Evolutionary conservation across 1,284 basidiomycete genomes (phyloP).

Genomic region (Boletus semigastroideus): DNA sequence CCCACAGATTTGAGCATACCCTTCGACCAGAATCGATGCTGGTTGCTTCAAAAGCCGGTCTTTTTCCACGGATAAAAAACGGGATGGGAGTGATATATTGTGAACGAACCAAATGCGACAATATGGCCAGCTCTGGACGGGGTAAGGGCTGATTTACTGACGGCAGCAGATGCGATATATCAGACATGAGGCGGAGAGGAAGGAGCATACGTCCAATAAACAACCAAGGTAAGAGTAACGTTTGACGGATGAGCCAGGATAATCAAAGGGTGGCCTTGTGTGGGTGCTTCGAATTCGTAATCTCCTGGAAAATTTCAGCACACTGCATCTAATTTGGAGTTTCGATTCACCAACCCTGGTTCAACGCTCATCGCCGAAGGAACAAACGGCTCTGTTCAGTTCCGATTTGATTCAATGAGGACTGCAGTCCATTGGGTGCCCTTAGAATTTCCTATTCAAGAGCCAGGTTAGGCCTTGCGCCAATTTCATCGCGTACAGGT

Average conservation of each 20-base stretch:
- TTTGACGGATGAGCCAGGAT: neutral
- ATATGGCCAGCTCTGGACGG: neutral
- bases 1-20: neutral
- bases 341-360: neutral
- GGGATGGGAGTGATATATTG: neutral
- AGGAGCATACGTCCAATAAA: neutral
- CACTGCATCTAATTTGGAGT: neutral
- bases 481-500: too few relatives aligned
- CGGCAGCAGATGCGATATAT: neutral
- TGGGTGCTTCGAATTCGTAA: neutral
- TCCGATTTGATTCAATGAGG: neutral
- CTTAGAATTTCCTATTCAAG: too few relatives aligned
- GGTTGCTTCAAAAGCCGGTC: neutral
- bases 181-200: neutral
- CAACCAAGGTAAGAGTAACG: neutral
- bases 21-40: neutral
- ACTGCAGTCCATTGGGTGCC: neutral
- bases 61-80: neutral
- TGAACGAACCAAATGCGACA: neutral
- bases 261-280: neutral
- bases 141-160: neutral
- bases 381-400: too few relatives aligned
- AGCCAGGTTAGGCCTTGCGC: too few relatives aligned
- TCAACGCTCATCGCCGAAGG: neutral
- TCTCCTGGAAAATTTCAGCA: neutral